These are phyloP conservation scores for Prunus mira DNA, from an alignment of 306 rosid genomes.

Conservation along the genomic window DNA sequence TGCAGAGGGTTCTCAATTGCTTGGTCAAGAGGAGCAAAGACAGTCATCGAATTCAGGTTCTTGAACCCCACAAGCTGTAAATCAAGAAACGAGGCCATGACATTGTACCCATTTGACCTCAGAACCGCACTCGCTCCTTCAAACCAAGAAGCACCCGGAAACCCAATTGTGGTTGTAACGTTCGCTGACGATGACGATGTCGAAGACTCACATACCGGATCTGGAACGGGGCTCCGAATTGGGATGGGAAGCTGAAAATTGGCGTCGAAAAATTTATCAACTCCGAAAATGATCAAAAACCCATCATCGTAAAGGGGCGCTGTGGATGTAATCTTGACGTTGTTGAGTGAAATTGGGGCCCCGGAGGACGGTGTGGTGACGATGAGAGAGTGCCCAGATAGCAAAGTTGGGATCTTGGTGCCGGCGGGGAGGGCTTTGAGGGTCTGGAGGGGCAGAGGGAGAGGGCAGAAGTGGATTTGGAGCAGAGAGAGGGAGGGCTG, in stretches of 20 bases:
- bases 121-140: slow-evolving; percentile 39
- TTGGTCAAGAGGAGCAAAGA: slow-evolving; percentile 70
- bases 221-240: neutral
- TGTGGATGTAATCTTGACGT: slow-evolving; percentile 26
- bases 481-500: slow-evolving; percentile 80
- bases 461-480: slow-evolving; percentile 55
- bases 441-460: slow-evolving; percentile 38
- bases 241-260: slow-evolving; percentile 28
- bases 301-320: slow-evolving; percentile 68
- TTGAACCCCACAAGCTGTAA: slow-evolving; percentile 44
- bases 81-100: slow-evolving; percentile 64
- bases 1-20: slow-evolving; percentile 33
- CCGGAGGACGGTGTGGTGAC: slow-evolving; percentile 46
- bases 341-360: slow-evolving; percentile 39
- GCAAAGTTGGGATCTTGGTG: slow-evolving; percentile 63
- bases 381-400: slow-evolving; percentile 36
- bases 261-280: slow-evolving; percentile 51
- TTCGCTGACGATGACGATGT: neutral
- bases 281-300: slow-evolving; percentile 49
- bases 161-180: slow-evolving; percentile 5
- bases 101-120: slow-evolving; percentile 43
- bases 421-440: slow-evolving; percentile 60
- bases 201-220: slow-evolving; percentile 24
- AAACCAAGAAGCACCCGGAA: slow-evolving; percentile 32
- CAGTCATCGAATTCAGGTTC: slow-evolving; percentile 43